Evolutionary conservation across 2,329 filamentous ascomycete species (phyloP), one percentile per base, ranked within the genome.

Genomic region (Fusarium tupiense): DNA sequence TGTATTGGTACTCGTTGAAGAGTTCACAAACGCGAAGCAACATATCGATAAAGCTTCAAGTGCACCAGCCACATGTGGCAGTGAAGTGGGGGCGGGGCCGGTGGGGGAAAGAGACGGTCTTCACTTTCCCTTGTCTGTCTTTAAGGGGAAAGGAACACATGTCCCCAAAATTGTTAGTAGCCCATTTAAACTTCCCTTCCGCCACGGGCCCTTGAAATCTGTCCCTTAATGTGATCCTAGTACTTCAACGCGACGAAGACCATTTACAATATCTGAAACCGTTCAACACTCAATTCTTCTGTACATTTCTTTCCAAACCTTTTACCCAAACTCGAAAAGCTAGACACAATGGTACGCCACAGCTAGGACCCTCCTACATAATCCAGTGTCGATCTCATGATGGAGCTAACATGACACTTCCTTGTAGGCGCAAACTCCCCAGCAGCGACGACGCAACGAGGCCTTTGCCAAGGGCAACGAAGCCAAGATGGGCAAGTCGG

Each of bases 391-490:
- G 62, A 68, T 76, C 61, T 47, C 67, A 76, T 74, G 62, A 74
- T 72, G 59, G 65, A 57, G 67, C 67, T 74, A 74, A 73, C 66
- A 69, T 68, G 43, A 61, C 65, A 38, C n/a, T 26, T 46, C 24
- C 40, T 44, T 31, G 29, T 58, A 95, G 93, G 93, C 91, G 77
- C 93, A 96, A 91, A 96, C 94, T 76, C 93, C 92, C 77, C 90
- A 94, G 83, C 94, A 96, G 87, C 92, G 94, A 82, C 91, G 91
- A 80, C 91, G 92, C 73, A 96, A 96, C 86, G 90, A 90, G 80
- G 92, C 93, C 84, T 97, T 94, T 84, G 91, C 88, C 76, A 92
- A 92, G 82, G 88, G 89, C 61, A 91, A 96, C 82, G 91, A 93
- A 81, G 85, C 87, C 69, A 93, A 91, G 81, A 92, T 93, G 83